phyloP scores from a whole-genome alignment of 495 filamentous ascomycete genomes.

The Sabuloglossum arenarium region DNA sequence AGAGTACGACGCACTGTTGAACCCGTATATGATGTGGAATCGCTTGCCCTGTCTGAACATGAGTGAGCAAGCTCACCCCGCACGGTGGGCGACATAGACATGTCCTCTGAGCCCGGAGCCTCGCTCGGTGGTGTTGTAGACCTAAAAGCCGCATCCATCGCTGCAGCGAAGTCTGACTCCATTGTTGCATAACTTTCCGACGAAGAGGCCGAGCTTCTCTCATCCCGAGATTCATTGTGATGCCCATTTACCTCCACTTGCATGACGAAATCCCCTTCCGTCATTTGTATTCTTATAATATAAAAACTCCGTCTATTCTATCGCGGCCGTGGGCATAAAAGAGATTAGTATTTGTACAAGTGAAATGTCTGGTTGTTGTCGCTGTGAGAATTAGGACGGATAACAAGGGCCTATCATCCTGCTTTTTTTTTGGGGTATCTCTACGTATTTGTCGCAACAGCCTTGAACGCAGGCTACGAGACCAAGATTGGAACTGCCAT shows the following conservation, averaged over 20 bases:
- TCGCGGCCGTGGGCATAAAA: background rate
- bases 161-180: slow-evolving; percentile 1
- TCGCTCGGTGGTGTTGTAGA: background rate
- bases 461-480: background rate
- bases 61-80: background rate
- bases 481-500: background rate
- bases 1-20: background rate
- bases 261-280: background rate
- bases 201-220: slow-evolving; percentile 1
- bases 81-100: background rate
- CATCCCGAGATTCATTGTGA: background rate
- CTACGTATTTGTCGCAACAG: background rate
- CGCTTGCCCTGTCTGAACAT: background rate
- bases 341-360: background rate
- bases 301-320: background rate
- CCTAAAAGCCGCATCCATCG: slow-evolving; percentile 2
- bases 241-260: background rate
- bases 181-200: slow-evolving; percentile 1
- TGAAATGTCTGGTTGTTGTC: background rate
- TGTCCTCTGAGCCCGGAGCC: slow-evolving; percentile 1
- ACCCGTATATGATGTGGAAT: background rate
- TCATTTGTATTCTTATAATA: background rate
- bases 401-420: background rate
- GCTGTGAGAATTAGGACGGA: background rate
- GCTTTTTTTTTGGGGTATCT: background rate